Percentiles rank a stretch among this genome's conserved stretches.
phyloP scores from a whole-genome alignment of 805 yeast species.

The Myxozyma udenii region DNA sequence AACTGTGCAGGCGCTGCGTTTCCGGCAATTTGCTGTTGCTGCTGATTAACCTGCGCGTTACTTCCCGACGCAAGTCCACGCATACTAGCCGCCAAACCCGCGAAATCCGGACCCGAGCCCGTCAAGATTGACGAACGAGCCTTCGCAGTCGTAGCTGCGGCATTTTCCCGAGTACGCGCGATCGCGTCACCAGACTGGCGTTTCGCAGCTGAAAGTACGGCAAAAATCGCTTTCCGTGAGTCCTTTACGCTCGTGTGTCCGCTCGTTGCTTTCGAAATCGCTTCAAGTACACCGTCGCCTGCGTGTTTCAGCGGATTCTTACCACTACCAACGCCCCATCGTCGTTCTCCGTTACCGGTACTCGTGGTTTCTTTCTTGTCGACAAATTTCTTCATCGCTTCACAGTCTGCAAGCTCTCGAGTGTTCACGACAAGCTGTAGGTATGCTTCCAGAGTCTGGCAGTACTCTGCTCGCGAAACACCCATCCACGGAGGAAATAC shows the following conservation, averaged over 20 bases:
- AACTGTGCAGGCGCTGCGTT: slow-evolving; percentile 2
- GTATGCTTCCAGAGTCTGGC: slow-evolving; percentile 26
- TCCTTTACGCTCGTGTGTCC: slow-evolving; percentile 14
- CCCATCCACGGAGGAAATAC: slow-evolving; percentile 29
- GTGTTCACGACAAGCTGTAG: slow-evolving; percentile 29
- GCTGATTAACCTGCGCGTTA: background rate
- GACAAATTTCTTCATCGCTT: slow-evolving; percentile 31
- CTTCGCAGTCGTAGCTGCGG: slow-evolving; percentile 1
- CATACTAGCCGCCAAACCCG: slow-evolving; percentile 23
- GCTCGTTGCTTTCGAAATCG: slow-evolving; percentile 25
- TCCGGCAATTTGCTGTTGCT: background rate
- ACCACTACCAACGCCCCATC: slow-evolving; percentile 15
- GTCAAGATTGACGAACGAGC: slow-evolving; percentile 12
- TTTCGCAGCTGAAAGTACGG: slow-evolving; percentile 26
- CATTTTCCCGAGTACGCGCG: slow-evolving; percentile 14
- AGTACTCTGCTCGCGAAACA: slow-evolving; percentile 23
- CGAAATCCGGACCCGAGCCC: slow-evolving; percentile 9
- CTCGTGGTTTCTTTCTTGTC: slow-evolving; percentile 28
- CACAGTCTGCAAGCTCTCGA: slow-evolving; percentile 30
- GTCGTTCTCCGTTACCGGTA: slow-evolving; percentile 11
- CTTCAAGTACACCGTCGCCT: slow-evolving; percentile 27
- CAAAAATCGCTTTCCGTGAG: slow-evolving; percentile 24
- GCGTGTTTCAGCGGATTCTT: slow-evolving; percentile 24
- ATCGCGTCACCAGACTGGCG: slow-evolving; percentile 23
- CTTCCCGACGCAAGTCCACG: slow-evolving; percentile 17